Percentiles rank a stretch among this genome's conserved stretches.
Conservation (phyloP, 139 green algal species). For the Nannochloris sp. region DNA sequence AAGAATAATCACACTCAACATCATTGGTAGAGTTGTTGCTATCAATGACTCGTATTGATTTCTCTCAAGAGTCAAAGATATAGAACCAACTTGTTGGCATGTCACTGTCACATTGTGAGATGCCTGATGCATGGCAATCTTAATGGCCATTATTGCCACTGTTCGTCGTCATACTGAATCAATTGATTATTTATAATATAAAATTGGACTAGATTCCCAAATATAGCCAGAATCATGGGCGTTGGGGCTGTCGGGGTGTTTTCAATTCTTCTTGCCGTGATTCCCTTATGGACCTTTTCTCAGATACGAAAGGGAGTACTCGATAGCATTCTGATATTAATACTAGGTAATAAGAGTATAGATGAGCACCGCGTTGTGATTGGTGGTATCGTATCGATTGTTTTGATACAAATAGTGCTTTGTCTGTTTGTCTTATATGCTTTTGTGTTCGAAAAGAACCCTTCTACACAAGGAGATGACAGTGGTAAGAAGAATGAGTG, state of each 20-base stretch:
- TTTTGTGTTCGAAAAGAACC: conserved; percentile 2
- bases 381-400: conserved; percentile 10
- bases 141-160: not conserved
- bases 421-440: conserved; percentile 14
- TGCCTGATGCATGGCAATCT: not conserved
- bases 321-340: conserved; percentile 7
- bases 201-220: too few species aligned
- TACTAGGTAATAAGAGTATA: conserved; percentile 3
- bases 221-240: conserved; percentile 2
- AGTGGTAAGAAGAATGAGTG: too few species aligned
- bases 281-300: conserved; percentile 14
- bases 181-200: not conserved
- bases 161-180: too few species aligned
- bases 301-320: conserved; percentile 7
- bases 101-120: not conserved
- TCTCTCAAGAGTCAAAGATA: too few species aligned
- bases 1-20: too few species aligned
- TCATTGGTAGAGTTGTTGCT: too few species aligned
- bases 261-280: conserved; percentile 18
- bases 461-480: not conserved
- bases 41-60: too few species aligned
- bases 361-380: conserved; percentile 9
- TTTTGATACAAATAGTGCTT: conserved; percentile 14
- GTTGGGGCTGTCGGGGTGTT: conserved; percentile 10
- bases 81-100: too few species aligned